Conservation (phyloP, 495 filamentous ascomycete species). For the Letharia lupina region DNA sequence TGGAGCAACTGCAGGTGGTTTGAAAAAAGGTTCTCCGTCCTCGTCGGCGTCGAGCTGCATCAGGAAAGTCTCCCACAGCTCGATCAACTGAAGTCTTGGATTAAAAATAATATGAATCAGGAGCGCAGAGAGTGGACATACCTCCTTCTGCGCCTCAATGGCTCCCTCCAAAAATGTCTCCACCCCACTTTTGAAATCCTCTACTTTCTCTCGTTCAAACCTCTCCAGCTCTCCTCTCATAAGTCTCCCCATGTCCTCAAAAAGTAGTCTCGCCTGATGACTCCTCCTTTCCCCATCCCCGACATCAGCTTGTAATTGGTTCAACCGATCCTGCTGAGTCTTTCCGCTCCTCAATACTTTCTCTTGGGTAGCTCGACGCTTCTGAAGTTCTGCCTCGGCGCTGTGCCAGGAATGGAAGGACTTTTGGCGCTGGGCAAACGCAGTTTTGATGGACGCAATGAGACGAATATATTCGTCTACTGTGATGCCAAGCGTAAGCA, state of each 20-base stretch:
- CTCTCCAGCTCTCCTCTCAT: conserved; percentile 86
- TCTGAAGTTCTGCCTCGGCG: conserved; percentile 80
- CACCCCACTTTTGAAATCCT: conserved; percentile 96
- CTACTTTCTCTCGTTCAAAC: conserved; percentile 96
- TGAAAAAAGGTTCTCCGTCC: conserved; percentile 71
- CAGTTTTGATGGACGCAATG: conserved; percentile 85
- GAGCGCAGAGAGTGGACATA: conserved; percentile 33
- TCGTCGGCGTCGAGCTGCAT: conserved; percentile 91
- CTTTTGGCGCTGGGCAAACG: conserved; percentile 88
- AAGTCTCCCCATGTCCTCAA: conserved; percentile 94
- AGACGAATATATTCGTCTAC: conserved; percentile 97
- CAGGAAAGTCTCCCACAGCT: conserved; percentile 96
- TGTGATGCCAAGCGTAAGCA: conserved; percentile 91
- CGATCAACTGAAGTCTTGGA: conserved; percentile 64
- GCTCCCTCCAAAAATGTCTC: conserved; percentile 95
- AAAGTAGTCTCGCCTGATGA: conserved; percentile 80
- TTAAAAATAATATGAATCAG: conserved; percentile 23
- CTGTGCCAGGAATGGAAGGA: conserved; percentile 87
- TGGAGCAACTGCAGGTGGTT: conserved; percentile 41
- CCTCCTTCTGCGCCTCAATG: conserved; percentile 98
- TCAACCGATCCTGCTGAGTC: conserved; percentile 88
- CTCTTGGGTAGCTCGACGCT: conserved; percentile 76
- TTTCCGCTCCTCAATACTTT: conserved; percentile 89
- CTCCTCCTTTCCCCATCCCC: conserved; percentile 86
- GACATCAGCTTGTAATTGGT: conserved; percentile 85